These are phyloP conservation scores for Sarocladiaceae sp. DNA, from an alignment of 2,329 filamentous ascomycete species.

Conservation along the genomic window DNA sequence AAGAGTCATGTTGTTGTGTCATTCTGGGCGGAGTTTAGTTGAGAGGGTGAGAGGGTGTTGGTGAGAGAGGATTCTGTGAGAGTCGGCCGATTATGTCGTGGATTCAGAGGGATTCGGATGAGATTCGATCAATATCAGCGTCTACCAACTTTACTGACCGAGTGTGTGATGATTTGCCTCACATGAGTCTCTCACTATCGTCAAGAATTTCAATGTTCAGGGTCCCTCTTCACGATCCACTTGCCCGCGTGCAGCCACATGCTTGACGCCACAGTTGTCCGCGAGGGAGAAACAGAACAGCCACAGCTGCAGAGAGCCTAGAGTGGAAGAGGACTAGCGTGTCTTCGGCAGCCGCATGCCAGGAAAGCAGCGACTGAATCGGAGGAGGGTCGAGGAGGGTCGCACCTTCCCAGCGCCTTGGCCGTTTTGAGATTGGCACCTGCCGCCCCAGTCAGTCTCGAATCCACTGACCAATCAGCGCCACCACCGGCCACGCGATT, in stretches of 20 bases:
- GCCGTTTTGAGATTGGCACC: slow-evolving; percentile 5
- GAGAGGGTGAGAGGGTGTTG: not conserved
- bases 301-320: not conserved
- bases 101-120: no score
- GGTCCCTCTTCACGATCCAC: slow-evolving; percentile 8
- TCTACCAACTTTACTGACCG: no score
- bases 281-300: not conserved
- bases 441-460: slow-evolving; percentile 3
- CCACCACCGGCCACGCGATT: slow-evolving; percentile 1
- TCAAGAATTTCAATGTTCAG: slow-evolving; percentile 4
- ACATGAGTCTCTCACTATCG: no score
- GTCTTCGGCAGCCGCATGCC: slow-evolving; percentile 1
- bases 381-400: no score
- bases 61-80: not conserved
- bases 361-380: slow-evolving; percentile 2
- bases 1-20: slow-evolving; percentile 29
- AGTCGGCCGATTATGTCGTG: no score
- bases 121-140: no score
- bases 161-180: no score
- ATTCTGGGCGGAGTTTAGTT: slow-evolving; percentile 16
- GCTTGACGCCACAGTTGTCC: not conserved
- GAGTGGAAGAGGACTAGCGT: not conserved
- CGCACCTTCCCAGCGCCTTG: slow-evolving; percentile 6
- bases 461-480: slow-evolving; percentile 3
- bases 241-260: slow-evolving; percentile 2